Conservation (phyloP, 2,329 filamentous ascomycete genomes). For the Pyrenophora graminea region DNA sequence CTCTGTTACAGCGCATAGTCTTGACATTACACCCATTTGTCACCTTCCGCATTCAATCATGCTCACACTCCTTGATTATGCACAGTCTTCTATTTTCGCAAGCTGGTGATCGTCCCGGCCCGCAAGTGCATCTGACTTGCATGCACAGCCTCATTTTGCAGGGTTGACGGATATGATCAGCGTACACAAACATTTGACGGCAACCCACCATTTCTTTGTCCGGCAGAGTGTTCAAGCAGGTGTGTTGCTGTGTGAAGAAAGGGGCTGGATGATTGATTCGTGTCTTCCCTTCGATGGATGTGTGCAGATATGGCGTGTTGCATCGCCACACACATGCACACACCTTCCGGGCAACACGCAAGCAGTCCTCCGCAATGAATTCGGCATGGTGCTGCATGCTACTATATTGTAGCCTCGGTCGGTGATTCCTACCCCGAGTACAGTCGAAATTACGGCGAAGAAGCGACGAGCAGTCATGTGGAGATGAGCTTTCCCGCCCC, state of each 20-base stretch:
- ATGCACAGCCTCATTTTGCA: conserved; percentile 8
- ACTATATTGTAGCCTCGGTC: neutral
- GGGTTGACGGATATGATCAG: neutral
- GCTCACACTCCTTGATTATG: neutral
- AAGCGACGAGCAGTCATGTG: neutral
- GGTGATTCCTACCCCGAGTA: neutral
- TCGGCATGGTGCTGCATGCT: neutral
- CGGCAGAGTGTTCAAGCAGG: neutral
- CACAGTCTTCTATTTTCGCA: conserved; percentile 9
- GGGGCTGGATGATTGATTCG: neutral
- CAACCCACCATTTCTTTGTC: neutral
- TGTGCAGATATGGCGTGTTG: neutral
- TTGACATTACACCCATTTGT: neutral
- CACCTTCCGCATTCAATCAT: no score
- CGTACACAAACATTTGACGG: neutral
- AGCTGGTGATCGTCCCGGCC: conserved; percentile 5
- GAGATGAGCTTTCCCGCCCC: conserved; percentile 22
- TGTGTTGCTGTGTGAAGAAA: neutral
- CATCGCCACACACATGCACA: neutral
- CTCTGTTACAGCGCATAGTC: neutral
- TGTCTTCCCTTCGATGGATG: neutral
- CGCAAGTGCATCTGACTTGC: conserved; percentile 7
- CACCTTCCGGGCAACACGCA: neutral
- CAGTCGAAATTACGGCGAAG: neutral
- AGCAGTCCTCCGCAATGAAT: neutral